Percentiles rank a stretch among this genome's conserved stretches.
These are phyloP conservation scores for Malus hybrid DNA, from an alignment of 331 rosid species.

Conservation along the genomic window DNA sequence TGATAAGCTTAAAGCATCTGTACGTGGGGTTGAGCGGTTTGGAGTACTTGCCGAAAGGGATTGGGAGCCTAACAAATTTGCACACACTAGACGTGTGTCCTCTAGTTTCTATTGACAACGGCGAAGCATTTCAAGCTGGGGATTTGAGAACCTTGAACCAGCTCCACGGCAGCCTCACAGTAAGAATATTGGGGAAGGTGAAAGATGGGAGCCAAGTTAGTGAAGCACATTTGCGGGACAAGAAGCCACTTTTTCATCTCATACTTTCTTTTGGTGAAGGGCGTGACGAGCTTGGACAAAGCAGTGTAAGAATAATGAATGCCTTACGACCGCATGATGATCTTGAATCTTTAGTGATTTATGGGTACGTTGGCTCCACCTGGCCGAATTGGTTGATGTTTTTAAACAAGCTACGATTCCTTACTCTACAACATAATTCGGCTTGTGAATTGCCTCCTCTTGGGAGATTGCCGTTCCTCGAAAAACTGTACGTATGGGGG, in stretches of 20 bases:
- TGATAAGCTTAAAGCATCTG: background rate
- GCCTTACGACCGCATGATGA: background rate
- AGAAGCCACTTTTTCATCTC: background rate
- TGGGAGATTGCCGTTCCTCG: background rate
- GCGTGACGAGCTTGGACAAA: background rate
- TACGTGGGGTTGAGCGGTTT: background rate
- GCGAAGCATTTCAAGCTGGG: background rate
- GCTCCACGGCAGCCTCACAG: background rate
- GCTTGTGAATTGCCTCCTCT: background rate
- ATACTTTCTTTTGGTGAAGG: background rate
- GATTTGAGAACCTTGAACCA: background rate
- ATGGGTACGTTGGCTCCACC: background rate
- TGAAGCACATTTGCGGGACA: background rate
- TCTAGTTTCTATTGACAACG: background rate
- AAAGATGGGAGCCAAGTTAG: background rate
- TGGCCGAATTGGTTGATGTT: background rate
- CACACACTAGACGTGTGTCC: background rate
- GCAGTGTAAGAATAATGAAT: background rate
- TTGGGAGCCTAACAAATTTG: background rate
- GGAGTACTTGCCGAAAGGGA: background rate
- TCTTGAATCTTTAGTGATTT: background rate
- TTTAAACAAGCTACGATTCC: background rate
- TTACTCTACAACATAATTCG: background rate
- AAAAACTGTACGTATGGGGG: background rate
- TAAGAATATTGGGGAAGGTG: background rate